Evolutionary conservation across 352 stramenopile genomes (phyloP).

Genomic region (Pythium apleroticum): DNA sequence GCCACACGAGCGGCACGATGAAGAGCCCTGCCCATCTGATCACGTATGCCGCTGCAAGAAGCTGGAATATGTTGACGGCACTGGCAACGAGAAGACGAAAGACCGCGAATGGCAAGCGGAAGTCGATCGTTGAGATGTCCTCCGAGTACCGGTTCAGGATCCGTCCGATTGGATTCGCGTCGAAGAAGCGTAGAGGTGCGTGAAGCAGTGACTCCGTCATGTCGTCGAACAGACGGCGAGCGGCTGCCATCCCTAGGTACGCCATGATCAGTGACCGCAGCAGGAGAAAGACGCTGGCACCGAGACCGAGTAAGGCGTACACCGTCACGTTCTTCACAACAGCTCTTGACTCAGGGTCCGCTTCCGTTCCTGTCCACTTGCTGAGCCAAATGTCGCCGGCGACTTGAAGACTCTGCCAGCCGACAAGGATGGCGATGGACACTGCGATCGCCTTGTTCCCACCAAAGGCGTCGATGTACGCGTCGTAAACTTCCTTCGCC

Average conservation of each 20-base stretch:
- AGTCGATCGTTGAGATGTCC: constrained; percentile 91
- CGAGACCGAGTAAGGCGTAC: not conserved
- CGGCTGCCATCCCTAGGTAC: constrained; percentile 46
- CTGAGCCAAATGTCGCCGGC: constrained; percentile 89
- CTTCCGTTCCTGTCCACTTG: constrained; percentile 59
- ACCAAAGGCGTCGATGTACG: constrained; percentile 27
- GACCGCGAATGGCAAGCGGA: constrained; percentile 51
- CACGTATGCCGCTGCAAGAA: constrained; percentile 72
- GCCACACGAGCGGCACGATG: constrained; percentile 69
- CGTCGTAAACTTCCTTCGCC: constrained; percentile 15
- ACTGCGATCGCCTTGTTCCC: not conserved
- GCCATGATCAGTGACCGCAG: constrained; percentile 51
- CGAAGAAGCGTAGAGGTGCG: constrained; percentile 93
- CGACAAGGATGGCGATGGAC: constrained; percentile 21
- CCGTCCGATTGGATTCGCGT: constrained; percentile 87
- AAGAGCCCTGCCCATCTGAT: constrained; percentile 79
- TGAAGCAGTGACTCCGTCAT: constrained; percentile 83
- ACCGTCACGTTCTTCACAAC: not conserved
- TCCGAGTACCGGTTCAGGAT: constrained; percentile 91
- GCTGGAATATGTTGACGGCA: constrained; percentile 61
- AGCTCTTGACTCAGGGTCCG: not conserved
- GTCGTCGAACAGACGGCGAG: constrained; percentile 78
- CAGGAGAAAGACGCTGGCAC: not conserved
- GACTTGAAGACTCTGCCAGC: constrained; percentile 75
- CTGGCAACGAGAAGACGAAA: constrained; percentile 27